These are phyloP conservation scores for Phytophthora pini DNA, from an alignment of 352 stramenopile species.

Conservation along the genomic window DNA sequence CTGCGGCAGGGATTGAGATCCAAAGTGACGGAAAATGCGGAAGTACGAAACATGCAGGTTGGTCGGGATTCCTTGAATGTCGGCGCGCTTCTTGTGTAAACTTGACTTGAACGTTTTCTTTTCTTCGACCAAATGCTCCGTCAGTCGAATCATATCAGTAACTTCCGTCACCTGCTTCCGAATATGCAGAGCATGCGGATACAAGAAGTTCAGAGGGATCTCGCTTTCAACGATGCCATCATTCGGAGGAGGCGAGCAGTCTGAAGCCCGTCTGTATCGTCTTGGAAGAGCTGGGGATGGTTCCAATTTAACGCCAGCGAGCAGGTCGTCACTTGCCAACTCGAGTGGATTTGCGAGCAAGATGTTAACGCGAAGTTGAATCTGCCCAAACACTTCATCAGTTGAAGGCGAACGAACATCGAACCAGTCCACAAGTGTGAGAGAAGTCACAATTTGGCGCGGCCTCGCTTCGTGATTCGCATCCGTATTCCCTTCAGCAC, in stretches of 20 bases:
- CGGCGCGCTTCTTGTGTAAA: slow-evolving; percentile 79
- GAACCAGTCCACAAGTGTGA: slow-evolving; percentile 84
- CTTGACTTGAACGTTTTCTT: slow-evolving; percentile 89
- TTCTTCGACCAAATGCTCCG: slow-evolving; percentile 65
- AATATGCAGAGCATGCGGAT: slow-evolving; percentile 75
- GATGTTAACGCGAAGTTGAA: slow-evolving; percentile 80
- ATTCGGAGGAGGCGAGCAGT: slow-evolving; percentile 47
- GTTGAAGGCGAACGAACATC: slow-evolving; percentile 66
- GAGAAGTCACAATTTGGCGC: slow-evolving; percentile 57
- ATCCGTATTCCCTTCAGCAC: slow-evolving; percentile 19
- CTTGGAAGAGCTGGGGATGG: slow-evolving; percentile 26
- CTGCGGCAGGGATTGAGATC: slow-evolving; percentile 30
- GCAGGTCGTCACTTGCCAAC: slow-evolving; percentile 26
- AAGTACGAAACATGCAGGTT: slow-evolving; percentile 89
- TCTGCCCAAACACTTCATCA: slow-evolving; percentile 71
- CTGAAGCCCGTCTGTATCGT: slow-evolving; percentile 42
- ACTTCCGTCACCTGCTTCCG: slow-evolving; percentile 70
- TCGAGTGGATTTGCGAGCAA: slow-evolving; percentile 61
- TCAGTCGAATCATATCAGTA: slow-evolving; percentile 72
- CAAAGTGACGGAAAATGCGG: slow-evolving; percentile 74
- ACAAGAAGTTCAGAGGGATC: slow-evolving; percentile 74
- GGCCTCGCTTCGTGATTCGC: slow-evolving; percentile 23
- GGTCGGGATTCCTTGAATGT: slow-evolving; percentile 83
- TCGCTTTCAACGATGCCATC: slow-evolving; percentile 63
- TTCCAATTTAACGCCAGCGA: slow-evolving; percentile 20